phyloP scores from a whole-genome alignment of 2,329 filamentous ascomycete genomes.

The Drechslera avenae region DNA sequence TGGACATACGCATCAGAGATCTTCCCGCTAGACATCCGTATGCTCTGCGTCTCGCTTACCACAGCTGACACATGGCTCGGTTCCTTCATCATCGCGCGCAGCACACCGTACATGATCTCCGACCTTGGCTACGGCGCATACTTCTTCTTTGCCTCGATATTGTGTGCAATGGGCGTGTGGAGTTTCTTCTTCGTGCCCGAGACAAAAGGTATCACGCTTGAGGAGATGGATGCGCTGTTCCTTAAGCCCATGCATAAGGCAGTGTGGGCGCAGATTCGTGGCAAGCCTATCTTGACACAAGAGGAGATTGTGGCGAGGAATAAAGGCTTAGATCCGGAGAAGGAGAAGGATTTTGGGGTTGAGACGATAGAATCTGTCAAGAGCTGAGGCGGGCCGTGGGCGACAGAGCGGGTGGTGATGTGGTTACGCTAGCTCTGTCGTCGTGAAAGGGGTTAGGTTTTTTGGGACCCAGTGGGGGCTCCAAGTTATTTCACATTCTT shows the following conservation, averaged over 20 bases:
- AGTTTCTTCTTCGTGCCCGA: constrained; percentile 42
- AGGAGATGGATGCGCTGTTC: constrained; percentile 42
- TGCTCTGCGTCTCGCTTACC: constrained; percentile 48
- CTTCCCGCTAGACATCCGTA: constrained; percentile 51
- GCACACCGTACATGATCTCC: constrained; percentile 48
- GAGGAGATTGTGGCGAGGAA: constrained; percentile 21
- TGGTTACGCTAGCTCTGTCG: too few species aligned
- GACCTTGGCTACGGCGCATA: constrained; percentile 48
- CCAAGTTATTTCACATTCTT: too few species aligned
- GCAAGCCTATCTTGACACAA: constrained; percentile 23
- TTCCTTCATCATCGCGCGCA: constrained; percentile 49
- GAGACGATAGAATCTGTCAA: constrained; percentile 26
- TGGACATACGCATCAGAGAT: constrained; percentile 58
- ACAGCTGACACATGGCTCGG: constrained; percentile 49
- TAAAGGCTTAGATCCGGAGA: constrained; percentile 19
- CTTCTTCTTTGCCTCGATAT: constrained; percentile 46
- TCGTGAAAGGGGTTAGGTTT: too few species aligned
- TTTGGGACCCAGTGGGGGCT: too few species aligned
- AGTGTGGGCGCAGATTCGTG: constrained; percentile 39
- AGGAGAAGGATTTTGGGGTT: constrained; percentile 27
- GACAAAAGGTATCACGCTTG: constrained; percentile 39
- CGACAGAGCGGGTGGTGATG: too few species aligned
- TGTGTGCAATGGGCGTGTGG: constrained; percentile 40
- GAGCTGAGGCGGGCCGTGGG: background rate
- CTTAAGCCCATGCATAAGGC: constrained; percentile 34